phyloP scores from a whole-genome alignment of 345 rosid genomes.

The Euphorbia lathyris region DNA sequence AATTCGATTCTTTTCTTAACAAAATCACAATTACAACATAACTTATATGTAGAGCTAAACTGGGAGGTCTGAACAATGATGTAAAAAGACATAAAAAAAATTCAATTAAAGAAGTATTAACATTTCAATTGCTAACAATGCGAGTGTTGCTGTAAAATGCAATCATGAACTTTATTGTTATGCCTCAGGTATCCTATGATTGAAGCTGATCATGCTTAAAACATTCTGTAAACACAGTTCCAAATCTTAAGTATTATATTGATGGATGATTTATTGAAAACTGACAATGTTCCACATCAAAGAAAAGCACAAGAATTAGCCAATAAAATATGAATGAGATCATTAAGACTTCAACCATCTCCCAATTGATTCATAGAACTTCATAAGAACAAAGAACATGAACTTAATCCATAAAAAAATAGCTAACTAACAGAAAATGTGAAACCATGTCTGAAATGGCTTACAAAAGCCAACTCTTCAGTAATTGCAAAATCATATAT shows the following conservation, averaged over 20 bases:
- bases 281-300: too few relatives aligned
- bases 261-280: neutral
- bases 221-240: neutral
- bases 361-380: neutral
- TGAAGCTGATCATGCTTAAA: neutral
- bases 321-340: neutral
- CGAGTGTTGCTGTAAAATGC: neutral
- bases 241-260: neutral
- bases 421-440: neutral
- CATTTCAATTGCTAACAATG: neutral
- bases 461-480: constrained; percentile 3
- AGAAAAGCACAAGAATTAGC: neutral
- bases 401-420: neutral
- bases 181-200: neutral
- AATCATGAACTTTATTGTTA: neutral
- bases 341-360: neutral
- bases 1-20: neutral
- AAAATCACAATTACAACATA: neutral
- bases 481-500: neutral
- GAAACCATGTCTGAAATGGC: neutral
- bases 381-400: neutral
- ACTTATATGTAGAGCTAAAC: neutral
- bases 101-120: neutral
- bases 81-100: neutral
- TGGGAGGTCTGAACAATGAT: neutral